A percentile compares a stretch with the other conserved stretches of the same genome.
These are phyloP conservation scores for Ustilago crameri DNA, from an alignment of 1,284 basidiomycete genomes.

Conservation along the genomic window DNA sequence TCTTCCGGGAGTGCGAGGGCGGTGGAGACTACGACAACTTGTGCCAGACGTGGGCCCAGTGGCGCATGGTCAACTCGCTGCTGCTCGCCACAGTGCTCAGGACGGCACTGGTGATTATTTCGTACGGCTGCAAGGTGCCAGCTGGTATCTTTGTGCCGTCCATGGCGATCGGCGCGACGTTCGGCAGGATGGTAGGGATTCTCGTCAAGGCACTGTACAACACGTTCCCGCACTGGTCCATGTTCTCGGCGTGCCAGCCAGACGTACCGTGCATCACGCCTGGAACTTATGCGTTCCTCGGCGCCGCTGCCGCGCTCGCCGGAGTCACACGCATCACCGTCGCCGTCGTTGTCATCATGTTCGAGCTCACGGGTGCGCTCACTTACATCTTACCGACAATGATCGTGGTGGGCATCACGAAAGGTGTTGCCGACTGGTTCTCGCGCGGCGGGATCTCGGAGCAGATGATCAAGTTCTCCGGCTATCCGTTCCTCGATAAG, in stretches of 20 bases:
- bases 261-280: conserved; percentile 97
- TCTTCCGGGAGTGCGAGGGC: conserved; percentile 95
- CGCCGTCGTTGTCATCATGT: conserved; percentile 99
- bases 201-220: conserved; percentile 89
- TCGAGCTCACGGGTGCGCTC: conserved; percentile 96
- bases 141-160: conserved; percentile 98
- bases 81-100: conserved; percentile 90
- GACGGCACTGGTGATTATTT: conserved; percentile 85
- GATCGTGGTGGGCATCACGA: conserved; percentile 96
- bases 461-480: conserved; percentile 96
- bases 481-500: conserved; percentile 89
- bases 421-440: conserved; percentile 95
- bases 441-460: conserved; percentile 94
- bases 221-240: conserved; percentile 78
- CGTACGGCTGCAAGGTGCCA: conserved; percentile 96
- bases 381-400: conserved; percentile 98
- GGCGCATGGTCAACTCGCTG: conserved; percentile 92
- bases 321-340: conserved; percentile 97
- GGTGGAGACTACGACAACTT: conserved; percentile 90
- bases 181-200: conserved; percentile 88
- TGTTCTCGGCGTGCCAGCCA: conserved; percentile 89
- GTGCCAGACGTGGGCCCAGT: conserved; percentile 95
- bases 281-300: conserved; percentile 74
- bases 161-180: conserved; percentile 94
- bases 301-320: conserved; percentile 49